Evolutionary conservation across 2,329 filamentous ascomycete genomes (phyloP).

Genomic region (Penicillium brasilianum): DNA sequence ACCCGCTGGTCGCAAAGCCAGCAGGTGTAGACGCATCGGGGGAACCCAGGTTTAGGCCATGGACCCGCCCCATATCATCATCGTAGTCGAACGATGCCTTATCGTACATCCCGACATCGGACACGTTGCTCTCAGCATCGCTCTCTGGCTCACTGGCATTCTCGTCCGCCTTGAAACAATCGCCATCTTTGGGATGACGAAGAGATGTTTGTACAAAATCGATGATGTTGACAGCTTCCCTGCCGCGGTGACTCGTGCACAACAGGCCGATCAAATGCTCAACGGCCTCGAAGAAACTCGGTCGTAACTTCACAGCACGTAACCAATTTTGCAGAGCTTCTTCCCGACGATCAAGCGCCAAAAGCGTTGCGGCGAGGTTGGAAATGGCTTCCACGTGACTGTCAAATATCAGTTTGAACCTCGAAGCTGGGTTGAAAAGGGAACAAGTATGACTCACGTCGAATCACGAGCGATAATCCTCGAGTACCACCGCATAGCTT

Average conservation of each 20-base stretch:
- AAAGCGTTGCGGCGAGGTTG: conserved; percentile 86
- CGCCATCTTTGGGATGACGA: conserved; percentile 56
- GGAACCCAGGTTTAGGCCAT: conserved; percentile 32
- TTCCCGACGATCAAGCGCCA: conserved; percentile 78
- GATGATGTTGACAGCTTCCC: conserved; percentile 86
- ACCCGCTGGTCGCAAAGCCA: conserved; percentile 79
- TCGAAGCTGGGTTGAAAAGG: neutral
- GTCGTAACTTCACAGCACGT: conserved; percentile 78
- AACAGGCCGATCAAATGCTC: conserved; percentile 90
- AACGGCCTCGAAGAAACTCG: conserved; percentile 90
- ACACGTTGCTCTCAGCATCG: conserved; percentile 60
- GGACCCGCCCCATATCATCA: conserved; percentile 42
- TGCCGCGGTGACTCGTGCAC: conserved; percentile 78
- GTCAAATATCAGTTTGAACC: conserved; percentile 27
- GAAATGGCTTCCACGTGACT: conserved; percentile 92
- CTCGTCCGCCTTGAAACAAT: conserved; percentile 57
- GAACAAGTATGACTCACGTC: conserved; percentile 48
- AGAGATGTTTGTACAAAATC: conserved; percentile 79
- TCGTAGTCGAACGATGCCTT: conserved; percentile 63
- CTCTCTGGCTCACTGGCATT: conserved; percentile 64
- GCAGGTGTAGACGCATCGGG: conserved; percentile 40
- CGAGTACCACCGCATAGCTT: conserved; percentile 60
- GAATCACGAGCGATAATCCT: conserved; percentile 63
- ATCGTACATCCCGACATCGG: conserved; percentile 59
- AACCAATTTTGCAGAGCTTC: conserved; percentile 89